phyloP scores from a whole-genome alignment of 164 flowering plant species.

The Chloranthus sessilifolius region DNA sequence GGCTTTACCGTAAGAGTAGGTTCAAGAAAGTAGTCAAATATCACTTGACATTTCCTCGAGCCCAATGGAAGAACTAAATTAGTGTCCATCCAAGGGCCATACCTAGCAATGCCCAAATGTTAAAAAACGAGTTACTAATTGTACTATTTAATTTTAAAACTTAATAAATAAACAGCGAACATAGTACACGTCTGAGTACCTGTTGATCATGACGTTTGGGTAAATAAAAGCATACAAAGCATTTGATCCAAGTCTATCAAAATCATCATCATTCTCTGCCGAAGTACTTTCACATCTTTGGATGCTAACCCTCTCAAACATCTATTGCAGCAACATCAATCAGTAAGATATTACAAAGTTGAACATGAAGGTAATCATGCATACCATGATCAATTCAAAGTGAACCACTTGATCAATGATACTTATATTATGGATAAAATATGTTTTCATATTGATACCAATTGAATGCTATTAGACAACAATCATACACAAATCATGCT shows the following conservation, averaged over 20 bases:
- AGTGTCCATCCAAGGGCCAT: conserved; percentile 99
- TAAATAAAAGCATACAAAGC: conserved; percentile 87
- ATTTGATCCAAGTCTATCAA: conserved; percentile 70
- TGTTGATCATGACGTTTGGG: conserved; percentile 94
- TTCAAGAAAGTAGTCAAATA: conserved; percentile 88
- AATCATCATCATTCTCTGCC: conserved; percentile 26
- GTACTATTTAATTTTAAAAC: too few relatives aligned
- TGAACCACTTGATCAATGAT: too few relatives aligned
- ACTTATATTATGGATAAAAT: too few relatives aligned
- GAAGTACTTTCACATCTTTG: conserved; percentile 61
- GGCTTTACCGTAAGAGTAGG: conserved; percentile 44
- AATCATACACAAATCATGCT: too few relatives aligned
- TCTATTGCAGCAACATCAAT: conserved; percentile 27
- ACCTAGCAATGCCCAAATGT: conserved; percentile 33
- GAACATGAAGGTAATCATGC: neutral
- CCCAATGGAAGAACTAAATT: conserved; percentile 87
- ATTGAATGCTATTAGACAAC: too few relatives aligned
- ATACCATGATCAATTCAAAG: too few relatives aligned
- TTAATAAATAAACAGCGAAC: neutral
- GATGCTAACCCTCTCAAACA: conserved; percentile 77
- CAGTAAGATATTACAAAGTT: conserved; percentile 11
- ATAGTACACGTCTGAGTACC: conserved; percentile 25
- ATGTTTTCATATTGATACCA: too few relatives aligned
- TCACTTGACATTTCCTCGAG: conserved; percentile 66
- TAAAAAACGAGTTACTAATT: too few relatives aligned